Conservation (phyloP, 2,329 filamentous ascomycete species). For the Cladophialophora chaetospira region DNA sequence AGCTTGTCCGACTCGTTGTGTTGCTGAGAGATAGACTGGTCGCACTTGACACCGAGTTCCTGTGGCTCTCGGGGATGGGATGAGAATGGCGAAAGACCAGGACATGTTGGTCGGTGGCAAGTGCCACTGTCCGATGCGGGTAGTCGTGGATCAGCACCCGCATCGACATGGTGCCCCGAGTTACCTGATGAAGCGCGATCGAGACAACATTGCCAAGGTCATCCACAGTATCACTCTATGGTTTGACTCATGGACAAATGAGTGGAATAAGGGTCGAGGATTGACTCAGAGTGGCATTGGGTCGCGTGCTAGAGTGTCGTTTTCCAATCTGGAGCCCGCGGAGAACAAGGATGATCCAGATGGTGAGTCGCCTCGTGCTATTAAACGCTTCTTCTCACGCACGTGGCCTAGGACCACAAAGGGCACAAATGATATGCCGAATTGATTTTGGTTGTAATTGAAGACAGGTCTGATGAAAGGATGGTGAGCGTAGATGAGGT, state of each 20-base stretch:
- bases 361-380: neutral
- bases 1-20: conserved; percentile 27
- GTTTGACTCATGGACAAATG: neutral
- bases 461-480: neutral
- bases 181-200: conserved; percentile 13
- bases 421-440: neutral
- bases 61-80: conserved; percentile 57
- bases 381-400: no score
- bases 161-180: conserved; percentile 57
- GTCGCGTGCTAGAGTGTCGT: conserved; percentile 14
- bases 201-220: conserved; percentile 10
- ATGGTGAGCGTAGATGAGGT: neutral
- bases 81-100: conserved; percentile 80
- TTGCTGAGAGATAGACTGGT: conserved; percentile 33
- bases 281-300: conserved; percentile 6
- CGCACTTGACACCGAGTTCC: conserved; percentile 43
- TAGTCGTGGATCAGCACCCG: conserved; percentile 83
- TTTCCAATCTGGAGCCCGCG: no score
- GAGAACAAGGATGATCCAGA: neutral
- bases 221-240: neutral
- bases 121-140: conserved; percentile 82
- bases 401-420: neutral
- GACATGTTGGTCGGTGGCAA: conserved; percentile 76
- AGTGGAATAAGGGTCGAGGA: neutral
- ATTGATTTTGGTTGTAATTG: neutral